Percentiles rank a stretch among this genome's conserved stretches.
These are phyloP conservation scores for Stemphylium vesicarium DNA, from an alignment of 2,329 filamentous ascomycete genomes.

Conservation along the genomic window DNA sequence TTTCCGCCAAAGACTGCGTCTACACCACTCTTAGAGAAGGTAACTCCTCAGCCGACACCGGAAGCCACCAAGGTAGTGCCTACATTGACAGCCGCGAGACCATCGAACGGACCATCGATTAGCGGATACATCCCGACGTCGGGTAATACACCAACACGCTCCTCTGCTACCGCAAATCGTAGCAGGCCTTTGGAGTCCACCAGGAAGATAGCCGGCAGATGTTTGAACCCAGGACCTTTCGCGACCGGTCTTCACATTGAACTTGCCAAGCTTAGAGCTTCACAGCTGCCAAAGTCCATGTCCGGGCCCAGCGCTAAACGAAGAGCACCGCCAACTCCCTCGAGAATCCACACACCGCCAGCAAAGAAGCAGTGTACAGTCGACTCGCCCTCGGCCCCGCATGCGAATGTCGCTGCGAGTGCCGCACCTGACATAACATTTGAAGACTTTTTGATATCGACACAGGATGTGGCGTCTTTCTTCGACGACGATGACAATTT, in stretches of 20 bases:
- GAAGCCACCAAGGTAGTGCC: background rate
- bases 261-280: constrained; percentile 9
- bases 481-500: constrained; percentile 35
- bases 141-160: background rate
- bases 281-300: constrained; percentile 9
- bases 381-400: background rate
- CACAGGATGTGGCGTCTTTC: constrained; percentile 34
- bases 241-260: constrained; percentile 2
- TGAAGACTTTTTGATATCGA: constrained; percentile 32
- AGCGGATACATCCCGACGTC: background rate
- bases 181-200: background rate
- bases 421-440: background rate
- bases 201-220: constrained; percentile 11
- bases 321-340: background rate
- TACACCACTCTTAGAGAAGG: background rate
- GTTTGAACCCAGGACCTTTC: constrained; percentile 10
- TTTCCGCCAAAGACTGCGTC: background rate
- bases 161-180: background rate
- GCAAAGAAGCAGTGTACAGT: background rate
- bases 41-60: background rate
- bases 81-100: background rate
- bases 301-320: background rate
- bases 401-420: background rate
- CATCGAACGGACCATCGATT: background rate
- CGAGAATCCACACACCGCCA: background rate